phyloP scores from a whole-genome alignment of 768 basidiomycete species.

The Lactarius indigo region DNA sequence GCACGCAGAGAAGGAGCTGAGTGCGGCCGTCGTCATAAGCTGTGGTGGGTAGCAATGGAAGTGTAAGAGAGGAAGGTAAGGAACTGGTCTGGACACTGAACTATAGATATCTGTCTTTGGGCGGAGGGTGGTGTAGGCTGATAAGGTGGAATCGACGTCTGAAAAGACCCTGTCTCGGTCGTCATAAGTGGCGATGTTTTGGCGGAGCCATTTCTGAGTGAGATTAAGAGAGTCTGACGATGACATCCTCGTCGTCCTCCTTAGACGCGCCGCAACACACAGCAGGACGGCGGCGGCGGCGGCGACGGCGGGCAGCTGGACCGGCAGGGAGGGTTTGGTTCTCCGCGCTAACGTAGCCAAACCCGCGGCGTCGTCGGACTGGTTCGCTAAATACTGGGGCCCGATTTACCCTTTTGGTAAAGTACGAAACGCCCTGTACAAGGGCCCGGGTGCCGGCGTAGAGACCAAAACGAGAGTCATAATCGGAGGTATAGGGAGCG shows the following conservation, averaged over 20 bases:
- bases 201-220: conserved; percentile 60
- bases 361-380: not conserved
- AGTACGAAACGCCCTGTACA: not conserved
- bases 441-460: not conserved
- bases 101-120: conserved; percentile 84
- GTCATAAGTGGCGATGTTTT: conserved; percentile 57
- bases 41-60: conserved; percentile 33
- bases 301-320: conserved; percentile 5
- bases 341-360: conserved; percentile 11
- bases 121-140: conserved; percentile 51
- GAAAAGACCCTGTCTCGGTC: conserved; percentile 53
- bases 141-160: conserved; percentile 61
- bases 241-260: conserved; percentile 4
- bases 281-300: not conserved
- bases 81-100: conserved; percentile 30
- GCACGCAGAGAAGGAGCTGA: conserved; percentile 84
- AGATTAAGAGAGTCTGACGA: conserved; percentile 34
- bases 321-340: conserved; percentile 8
- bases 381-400: conserved; percentile 7
- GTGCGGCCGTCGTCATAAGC: conserved; percentile 94
- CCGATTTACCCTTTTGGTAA: conserved; percentile 24
- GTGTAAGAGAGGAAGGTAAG: conserved; percentile 22
- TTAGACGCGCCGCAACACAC: not conserved
- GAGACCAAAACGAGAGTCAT: too few species aligned
- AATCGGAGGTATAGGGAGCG: not conserved